A percentile compares a stretch with the other conserved stretches of the same genome.
Conservation (phyloP, 2,329 filamentous ascomycete species). For the Cladophialophora exuberans region DNA sequence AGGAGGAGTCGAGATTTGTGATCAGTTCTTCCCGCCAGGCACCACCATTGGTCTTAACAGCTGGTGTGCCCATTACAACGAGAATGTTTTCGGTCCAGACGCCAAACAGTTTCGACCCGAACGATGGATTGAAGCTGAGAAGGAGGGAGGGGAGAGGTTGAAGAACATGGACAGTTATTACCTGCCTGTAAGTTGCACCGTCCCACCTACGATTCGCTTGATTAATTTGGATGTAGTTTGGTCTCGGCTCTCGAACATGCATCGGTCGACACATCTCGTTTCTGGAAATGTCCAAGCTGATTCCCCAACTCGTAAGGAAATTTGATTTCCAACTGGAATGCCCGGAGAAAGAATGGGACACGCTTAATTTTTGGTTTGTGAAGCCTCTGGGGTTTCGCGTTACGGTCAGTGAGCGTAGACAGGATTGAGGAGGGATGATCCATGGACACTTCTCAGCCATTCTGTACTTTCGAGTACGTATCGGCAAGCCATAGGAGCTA, state of each 20-base stretch:
- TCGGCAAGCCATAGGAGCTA: no score
- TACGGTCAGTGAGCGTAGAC: slow-evolving; percentile 29
- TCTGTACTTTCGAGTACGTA: no score
- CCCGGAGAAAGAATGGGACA: slow-evolving; percentile 27
- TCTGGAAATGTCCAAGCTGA: slow-evolving; percentile 37
- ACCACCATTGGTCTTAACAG: slow-evolving; percentile 50
- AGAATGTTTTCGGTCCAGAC: slow-evolving; percentile 49
- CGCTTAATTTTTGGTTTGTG: slow-evolving; percentile 32
- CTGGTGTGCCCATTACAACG: slow-evolving; percentile 52
- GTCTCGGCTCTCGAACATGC: slow-evolving; percentile 47
- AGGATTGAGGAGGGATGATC: slow-evolving; percentile 2
- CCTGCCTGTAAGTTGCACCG: slow-evolving; percentile 41
- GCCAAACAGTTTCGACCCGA: slow-evolving; percentile 50
- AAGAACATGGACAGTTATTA: slow-evolving; percentile 43
- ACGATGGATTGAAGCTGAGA: slow-evolving; percentile 48
- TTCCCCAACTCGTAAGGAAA: slow-evolving; percentile 33
- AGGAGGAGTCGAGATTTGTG: slow-evolving; percentile 48
- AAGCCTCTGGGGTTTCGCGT: slow-evolving; percentile 44
- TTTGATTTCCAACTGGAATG: slow-evolving; percentile 32
- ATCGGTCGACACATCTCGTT: slow-evolving; percentile 36
- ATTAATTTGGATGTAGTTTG: slow-evolving; percentile 44
- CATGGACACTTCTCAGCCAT: no score
- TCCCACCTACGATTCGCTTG: slow-evolving; percentile 17
- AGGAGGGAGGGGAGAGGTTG: slow-evolving; percentile 35
- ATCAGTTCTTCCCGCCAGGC: slow-evolving; percentile 47